phyloP scores from a whole-genome alignment of 2,329 filamentous ascomycete species.

The Zymoseptoria tritici region DNA sequence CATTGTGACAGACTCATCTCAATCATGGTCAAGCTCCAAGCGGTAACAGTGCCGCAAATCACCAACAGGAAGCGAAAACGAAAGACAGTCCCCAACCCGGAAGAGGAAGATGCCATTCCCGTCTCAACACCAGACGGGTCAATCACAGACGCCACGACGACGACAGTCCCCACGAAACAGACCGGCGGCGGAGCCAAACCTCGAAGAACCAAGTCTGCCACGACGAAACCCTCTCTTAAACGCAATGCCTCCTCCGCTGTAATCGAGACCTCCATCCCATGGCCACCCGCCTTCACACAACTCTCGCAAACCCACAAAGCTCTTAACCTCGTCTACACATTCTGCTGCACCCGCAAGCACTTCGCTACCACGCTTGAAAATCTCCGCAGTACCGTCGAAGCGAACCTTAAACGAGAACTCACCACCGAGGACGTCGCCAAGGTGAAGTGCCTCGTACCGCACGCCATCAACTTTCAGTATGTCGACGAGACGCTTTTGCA shows the following conservation, averaged over 20 bases:
- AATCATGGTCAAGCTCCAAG: constrained; percentile 41
- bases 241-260: constrained; percentile 44
- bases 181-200: constrained; percentile 51
- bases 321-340: constrained; percentile 87
- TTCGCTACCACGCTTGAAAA: constrained; percentile 87
- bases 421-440: constrained; percentile 72
- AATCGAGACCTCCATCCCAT: constrained; percentile 51
- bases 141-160: constrained; percentile 21
- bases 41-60: constrained; percentile 33
- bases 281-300: constrained; percentile 67
- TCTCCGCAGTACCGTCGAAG: constrained; percentile 75
- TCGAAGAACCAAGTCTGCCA: constrained; percentile 36
- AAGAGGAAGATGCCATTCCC: constrained; percentile 1
- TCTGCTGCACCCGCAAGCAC: constrained; percentile 88
- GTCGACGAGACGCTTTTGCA: constrained; percentile 79
- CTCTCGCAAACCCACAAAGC: constrained; percentile 74
- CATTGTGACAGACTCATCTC: background rate
- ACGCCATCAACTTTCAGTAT: constrained; percentile 74
- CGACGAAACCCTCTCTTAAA: constrained; percentile 33
- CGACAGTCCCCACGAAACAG: constrained; percentile 48
- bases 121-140: background rate
- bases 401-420: constrained; percentile 65
- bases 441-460: constrained; percentile 69
- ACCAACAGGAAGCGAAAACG: constrained; percentile 11
- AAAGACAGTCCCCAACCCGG: constrained; percentile 4